These are phyloP conservation scores for Hapsidospora chrysogenum DNA, from an alignment of 495 filamentous ascomycete genomes.

Conservation along the genomic window DNA sequence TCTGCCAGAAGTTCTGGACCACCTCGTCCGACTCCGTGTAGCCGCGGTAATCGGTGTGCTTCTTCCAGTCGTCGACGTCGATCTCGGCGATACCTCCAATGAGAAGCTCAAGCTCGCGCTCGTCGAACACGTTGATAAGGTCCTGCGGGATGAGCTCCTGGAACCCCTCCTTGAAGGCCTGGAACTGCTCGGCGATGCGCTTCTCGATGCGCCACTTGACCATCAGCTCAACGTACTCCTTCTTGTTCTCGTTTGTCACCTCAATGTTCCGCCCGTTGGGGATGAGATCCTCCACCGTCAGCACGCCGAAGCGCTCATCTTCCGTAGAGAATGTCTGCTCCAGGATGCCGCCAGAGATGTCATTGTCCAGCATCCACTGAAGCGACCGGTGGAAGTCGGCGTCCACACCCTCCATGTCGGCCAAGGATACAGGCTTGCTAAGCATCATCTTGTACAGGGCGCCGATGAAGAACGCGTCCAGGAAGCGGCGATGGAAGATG, in stretches of 20 bases:
- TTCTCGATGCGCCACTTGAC: slow-evolving; percentile 99
- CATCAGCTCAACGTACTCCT: slow-evolving; percentile 87
- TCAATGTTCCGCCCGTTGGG: slow-evolving; percentile 79
- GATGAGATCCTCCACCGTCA: slow-evolving; percentile 81
- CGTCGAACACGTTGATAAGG: slow-evolving; percentile 96
- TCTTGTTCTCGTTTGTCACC: slow-evolving; percentile 94
- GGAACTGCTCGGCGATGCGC: slow-evolving; percentile 93
- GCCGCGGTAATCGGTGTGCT: slow-evolving; percentile 99
- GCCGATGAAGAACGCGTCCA: slow-evolving; percentile 98
- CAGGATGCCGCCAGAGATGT: slow-evolving; percentile 74
- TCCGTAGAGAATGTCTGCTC: slow-evolving; percentile 92
- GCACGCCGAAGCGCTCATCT: slow-evolving; percentile 93
- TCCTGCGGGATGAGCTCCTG: slow-evolving; percentile 94
- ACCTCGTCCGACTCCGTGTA: slow-evolving; percentile 97
- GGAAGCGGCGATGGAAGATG: slow-evolving; percentile 95
- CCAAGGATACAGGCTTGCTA: slow-evolving; percentile 75
- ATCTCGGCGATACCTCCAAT: slow-evolving; percentile 99
- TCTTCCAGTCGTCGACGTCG: slow-evolving; percentile 99
- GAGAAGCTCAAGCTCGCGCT: slow-evolving; percentile 87
- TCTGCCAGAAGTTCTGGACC: slow-evolving; percentile 98
- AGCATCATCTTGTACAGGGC: slow-evolving; percentile 99
- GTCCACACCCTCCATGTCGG: slow-evolving; percentile 98
- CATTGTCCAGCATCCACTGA: slow-evolving; percentile 94
- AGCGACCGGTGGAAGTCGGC: slow-evolving; percentile 91
- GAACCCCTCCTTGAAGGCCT: slow-evolving; percentile 93